A percentile compares a stretch with the other conserved stretches of the same genome.
Conservation (phyloP, 176 grass and related monocot genomes). For the barley (Hordeum vulgare) region DNA sequence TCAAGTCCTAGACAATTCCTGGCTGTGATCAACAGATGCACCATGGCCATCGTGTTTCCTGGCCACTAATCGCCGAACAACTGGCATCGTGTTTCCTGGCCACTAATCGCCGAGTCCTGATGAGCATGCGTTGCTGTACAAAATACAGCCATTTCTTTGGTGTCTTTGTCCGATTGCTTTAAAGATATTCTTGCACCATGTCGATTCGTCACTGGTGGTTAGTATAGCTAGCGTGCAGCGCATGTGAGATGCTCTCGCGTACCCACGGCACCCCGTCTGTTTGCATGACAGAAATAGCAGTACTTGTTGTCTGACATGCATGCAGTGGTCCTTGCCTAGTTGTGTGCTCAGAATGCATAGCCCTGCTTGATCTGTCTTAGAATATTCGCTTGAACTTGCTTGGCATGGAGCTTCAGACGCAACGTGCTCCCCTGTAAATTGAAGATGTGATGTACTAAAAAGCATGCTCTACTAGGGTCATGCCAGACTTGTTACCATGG, state of each 20-base stretch:
- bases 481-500: background rate
- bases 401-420: too few relatives aligned
- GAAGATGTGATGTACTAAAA: too few relatives aligned
- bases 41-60: background rate
- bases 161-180: conserved; percentile 1
- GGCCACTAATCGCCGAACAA: background rate
- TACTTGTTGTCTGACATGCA: background rate
- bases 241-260: conserved; percentile 23
- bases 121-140: background rate
- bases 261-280: background rate
- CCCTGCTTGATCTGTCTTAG: background rate
- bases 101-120: background rate
- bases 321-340: background rate
- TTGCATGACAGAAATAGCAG: conserved; percentile 15
- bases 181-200: conserved; percentile 23
- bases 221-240: conserved; percentile 2
- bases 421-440: too few relatives aligned
- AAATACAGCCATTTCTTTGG: conserved; percentile 27
- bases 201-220: conserved; percentile 28
- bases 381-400: background rate
- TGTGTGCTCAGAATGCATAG: conserved; percentile 11
- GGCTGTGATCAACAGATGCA: conserved; percentile 5
- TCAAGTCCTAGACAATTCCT: background rate
- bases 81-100: background rate
- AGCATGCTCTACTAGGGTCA: too few relatives aligned